Conservation (phyloP, 75 land plant genomes). For the Azolla pinnata region DNA sequence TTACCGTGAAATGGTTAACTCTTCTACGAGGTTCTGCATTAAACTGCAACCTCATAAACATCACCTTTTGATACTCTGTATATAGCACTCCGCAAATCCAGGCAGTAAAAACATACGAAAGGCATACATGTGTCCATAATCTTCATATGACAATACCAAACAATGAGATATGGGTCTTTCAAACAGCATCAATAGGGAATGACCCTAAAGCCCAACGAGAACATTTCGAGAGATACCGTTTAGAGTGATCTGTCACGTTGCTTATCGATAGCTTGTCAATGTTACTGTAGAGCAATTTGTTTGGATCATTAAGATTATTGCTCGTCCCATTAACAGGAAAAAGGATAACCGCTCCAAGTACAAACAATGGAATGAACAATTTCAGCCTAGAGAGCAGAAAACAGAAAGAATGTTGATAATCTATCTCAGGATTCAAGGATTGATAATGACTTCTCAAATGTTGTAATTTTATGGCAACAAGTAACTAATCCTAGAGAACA, state of each 20-base stretch:
- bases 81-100: constrained; percentile 46
- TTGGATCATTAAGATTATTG: constrained; percentile 19
- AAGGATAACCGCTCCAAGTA: constrained; percentile 48
- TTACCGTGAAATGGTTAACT: constrained; percentile 54
- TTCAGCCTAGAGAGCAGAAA: too few species aligned
- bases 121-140: constrained; percentile 48
- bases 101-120: constrained; percentile 44
- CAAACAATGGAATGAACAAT: constrained; percentile 69
- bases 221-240: constrained; percentile 54
- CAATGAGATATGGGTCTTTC: too few species aligned
- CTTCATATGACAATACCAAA: constrained; percentile 27
- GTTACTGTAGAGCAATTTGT: constrained; percentile 37
- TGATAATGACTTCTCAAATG: too few species aligned
- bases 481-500: too few species aligned
- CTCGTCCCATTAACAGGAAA: constrained; percentile 81
- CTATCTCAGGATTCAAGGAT: too few species aligned
- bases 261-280: constrained; percentile 94
- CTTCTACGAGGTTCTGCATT: constrained; percentile 30
- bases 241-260: constrained; percentile 52
- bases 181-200: too few species aligned
- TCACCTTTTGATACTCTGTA: constrained; percentile 33
- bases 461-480: too few species aligned
- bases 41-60: constrained; percentile 36
- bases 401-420: too few species aligned
- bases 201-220: too few species aligned